Evolutionary conservation across 2,329 filamentous ascomycete species (phyloP), one percentile per base, ranked within the genome.

Genomic region (Neonectria ditissima): DNA sequence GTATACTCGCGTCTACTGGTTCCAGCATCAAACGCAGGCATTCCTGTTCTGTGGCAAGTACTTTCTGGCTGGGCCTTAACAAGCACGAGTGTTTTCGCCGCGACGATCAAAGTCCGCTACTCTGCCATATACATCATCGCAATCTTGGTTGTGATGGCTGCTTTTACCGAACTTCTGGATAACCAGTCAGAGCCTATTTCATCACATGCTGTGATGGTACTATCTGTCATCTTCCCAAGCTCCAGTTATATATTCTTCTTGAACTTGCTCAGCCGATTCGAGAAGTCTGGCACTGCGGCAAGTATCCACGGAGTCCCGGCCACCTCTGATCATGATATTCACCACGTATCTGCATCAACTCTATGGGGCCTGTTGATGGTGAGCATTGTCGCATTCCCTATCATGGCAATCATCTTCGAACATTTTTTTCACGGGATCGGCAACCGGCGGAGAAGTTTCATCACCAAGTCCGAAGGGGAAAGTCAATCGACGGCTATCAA

Each of bases 31-130:
- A 77, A 67, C 56, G 67, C 74, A 2, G 74, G 69, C 18, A 66
- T 78, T 16, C 64, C 76, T n/a, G 76, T 81, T 58, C 75, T 76
- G 37, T 81, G 78, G 79, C 77, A 89, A 80, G 76, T 83, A 69
- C 65, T 84, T 76, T 67, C 84, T 74, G 62, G 86, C 73, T 59
- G 81, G 76, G 70, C 76, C 76, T 86, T 90, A n/a, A 91, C 90
- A 4, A 81, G 92, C 18, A 87, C 87, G 44, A 87, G 84, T n/a
- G 84, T 91, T 11, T 91, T 90, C 3, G 77, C 73, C 1, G 75
- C 79, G 0, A 66, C 78, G 26, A 28, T 28, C 26, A 28, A 28
- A 28, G n/a, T 81, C 80, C 65, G 81, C 81, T 70, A 72, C 67
- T 75, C 75, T 1, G 72, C 76, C 56, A 70, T 79, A 45, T 74